These are phyloP conservation scores for Blakeslea trispora DNA, from an alignment of 371 early-diverging fungal genomes.

Conservation along the genomic window DNA sequence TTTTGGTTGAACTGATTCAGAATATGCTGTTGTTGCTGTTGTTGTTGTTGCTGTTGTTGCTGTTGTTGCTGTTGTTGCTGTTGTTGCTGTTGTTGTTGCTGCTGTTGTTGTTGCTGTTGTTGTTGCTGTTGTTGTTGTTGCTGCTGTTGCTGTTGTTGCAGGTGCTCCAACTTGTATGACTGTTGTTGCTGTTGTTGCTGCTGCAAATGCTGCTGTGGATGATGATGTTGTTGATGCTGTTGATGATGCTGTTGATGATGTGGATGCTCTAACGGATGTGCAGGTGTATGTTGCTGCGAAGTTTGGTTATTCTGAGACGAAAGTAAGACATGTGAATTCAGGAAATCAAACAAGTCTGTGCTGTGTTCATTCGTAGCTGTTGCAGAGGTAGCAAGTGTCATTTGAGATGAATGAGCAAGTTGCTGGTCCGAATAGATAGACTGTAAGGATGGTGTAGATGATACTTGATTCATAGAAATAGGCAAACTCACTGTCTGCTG, in stretches of 20 bases:
- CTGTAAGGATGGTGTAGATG: too few relatives aligned
- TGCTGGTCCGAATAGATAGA: constrained; percentile 3
- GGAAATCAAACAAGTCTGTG: constrained; percentile 23
- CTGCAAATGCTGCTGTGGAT: constrained; percentile 7
- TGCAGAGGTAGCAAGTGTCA: not conserved
- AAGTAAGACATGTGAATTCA: constrained; percentile 21
- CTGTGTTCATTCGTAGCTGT: constrained; percentile 5
- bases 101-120: too few relatives aligned
- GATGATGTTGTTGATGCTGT: not conserved
- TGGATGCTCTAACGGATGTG: too few relatives aligned
- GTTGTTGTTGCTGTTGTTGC: constrained; percentile 6
- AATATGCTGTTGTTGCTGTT: constrained; percentile 6
- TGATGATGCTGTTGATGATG: too few relatives aligned
- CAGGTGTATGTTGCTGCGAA: constrained; percentile 3
- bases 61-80: constrained; percentile 1
- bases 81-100: too few relatives aligned
- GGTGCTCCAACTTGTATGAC: too few relatives aligned
- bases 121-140: too few relatives aligned
- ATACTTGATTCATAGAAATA: too few relatives aligned
- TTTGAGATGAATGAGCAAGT: not conserved
- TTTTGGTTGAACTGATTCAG: constrained; percentile 7
- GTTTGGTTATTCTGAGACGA: not conserved
- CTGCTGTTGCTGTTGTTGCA: too few relatives aligned
- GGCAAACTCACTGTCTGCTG: not conserved
- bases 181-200: not conserved